A percentile compares a stretch with the other conserved stretches of the same genome.
These are phyloP conservation scores for Pseudogymnoascus sp. DNA, from an alignment of 2,329 filamentous ascomycete species.

Conservation along the genomic window DNA sequence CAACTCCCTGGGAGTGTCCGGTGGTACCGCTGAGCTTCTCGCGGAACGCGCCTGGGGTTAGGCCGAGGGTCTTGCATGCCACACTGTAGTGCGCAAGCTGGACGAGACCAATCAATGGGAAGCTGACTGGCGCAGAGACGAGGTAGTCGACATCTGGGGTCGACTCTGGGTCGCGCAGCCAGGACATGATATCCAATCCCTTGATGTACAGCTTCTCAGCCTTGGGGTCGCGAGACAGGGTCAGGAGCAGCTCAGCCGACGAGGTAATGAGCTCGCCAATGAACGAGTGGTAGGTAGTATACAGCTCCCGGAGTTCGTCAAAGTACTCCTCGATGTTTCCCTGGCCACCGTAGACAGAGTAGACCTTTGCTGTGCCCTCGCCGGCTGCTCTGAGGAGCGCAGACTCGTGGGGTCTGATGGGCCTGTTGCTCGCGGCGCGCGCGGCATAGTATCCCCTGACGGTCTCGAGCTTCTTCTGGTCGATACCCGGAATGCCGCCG, in stretches of 20 bases:
- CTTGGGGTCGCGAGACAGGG: conserved; percentile 69
- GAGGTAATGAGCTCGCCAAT: conserved; percentile 75
- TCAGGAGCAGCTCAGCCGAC: conserved; percentile 80
- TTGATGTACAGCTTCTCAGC: conserved; percentile 96
- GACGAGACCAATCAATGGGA: conserved; percentile 90
- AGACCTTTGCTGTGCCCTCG: conserved; percentile 75
- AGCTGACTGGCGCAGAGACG: conserved; percentile 88
- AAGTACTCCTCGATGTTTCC: conserved; percentile 99
- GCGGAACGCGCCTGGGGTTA: conserved; percentile 79
- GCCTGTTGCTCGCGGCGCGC: conserved; percentile 71
- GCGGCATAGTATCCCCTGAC: conserved; percentile 88
- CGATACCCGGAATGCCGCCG: conserved; percentile 78
- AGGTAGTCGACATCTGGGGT: conserved; percentile 93
- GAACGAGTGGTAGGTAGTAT: conserved; percentile 84
- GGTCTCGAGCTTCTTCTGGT: conserved; percentile 83
- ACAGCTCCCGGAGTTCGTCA: conserved; percentile 87
- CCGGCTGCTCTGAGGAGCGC: conserved; percentile 82
- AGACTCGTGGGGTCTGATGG: conserved; percentile 87
- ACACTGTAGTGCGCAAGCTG: conserved; percentile 95
- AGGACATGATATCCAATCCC: conserved; percentile 88
- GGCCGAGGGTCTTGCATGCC: conserved; percentile 82
- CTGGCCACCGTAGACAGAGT: conserved; percentile 92
- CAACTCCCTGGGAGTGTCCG: conserved; percentile 92
- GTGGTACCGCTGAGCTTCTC: conserved; percentile 81
- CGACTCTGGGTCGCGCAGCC: conserved; percentile 80